Conservation (phyloP, 2,329 filamentous ascomycete species). For the Ambrosiella beaveri region DNA sequence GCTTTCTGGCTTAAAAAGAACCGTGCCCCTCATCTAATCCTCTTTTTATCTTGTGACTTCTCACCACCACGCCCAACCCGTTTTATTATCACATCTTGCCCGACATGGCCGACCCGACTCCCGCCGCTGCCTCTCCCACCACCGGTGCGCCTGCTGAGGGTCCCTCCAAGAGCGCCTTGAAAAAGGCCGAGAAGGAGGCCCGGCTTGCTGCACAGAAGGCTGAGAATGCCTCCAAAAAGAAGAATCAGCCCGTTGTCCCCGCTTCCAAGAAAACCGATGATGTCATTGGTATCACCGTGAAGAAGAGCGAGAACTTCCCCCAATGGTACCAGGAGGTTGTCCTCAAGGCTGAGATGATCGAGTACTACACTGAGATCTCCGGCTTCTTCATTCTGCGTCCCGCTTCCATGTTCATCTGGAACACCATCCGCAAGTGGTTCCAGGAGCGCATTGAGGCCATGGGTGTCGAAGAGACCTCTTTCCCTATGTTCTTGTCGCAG, state of each 20-base stretch:
- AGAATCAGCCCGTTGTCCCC: slow-evolving; percentile 32
- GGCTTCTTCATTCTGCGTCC: slow-evolving; percentile 87
- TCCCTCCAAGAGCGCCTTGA: slow-evolving; percentile 44
- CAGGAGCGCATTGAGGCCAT: slow-evolving; percentile 65
- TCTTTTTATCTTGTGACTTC: neutral
- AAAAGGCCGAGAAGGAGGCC: slow-evolving; percentile 49
- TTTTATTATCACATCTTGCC: neutral
- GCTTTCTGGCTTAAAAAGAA: neutral
- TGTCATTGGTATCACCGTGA: slow-evolving; percentile 75
- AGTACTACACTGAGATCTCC: slow-evolving; percentile 90
- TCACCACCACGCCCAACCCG: neutral
- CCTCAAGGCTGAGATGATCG: slow-evolving; percentile 90
- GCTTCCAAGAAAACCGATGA: slow-evolving; percentile 45
- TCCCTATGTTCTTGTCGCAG: slow-evolving; percentile 85
- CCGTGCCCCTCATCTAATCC: neutral
- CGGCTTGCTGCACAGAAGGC: slow-evolving; percentile 44
- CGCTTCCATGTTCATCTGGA: slow-evolving; percentile 50
- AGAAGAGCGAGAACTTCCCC: slow-evolving; percentile 73
- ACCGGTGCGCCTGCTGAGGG: slow-evolving; percentile 18
- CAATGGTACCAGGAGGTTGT: slow-evolving; percentile 98
- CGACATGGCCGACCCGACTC: slow-evolving; percentile 15
- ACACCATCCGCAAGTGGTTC: slow-evolving; percentile 49
- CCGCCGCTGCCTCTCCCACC: slow-evolving; percentile 15
- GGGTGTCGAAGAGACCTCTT: slow-evolving; percentile 89
- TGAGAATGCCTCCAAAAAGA: slow-evolving; percentile 41